Evolutionary conservation across 441 rosid genomes (phyloP), one percentile per base, ranked within the genome.

Genomic region (Erysimum pusillum): DNA sequence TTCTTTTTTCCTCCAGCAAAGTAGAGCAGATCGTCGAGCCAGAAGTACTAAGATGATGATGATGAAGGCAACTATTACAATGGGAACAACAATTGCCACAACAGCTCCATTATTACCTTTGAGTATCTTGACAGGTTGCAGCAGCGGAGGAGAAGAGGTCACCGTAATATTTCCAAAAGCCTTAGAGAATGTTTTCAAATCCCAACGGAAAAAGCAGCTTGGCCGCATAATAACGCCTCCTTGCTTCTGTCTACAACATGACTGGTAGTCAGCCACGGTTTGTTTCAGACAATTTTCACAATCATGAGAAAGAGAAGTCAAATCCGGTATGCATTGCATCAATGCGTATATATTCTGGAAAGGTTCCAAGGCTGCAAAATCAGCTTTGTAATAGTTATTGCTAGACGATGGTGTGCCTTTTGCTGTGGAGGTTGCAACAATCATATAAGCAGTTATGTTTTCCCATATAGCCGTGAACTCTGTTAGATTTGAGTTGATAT

Each of bases 261-360:
- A 0, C 3, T 66, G 74, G 48, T n/a, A n/a, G n/a, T n/a, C n/a
- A n/a, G n/a, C n/a, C n/a, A n/a, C n/a, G n/a, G n/a, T n/a, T n/a
- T 77, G 63, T 1, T 3, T 10, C 5, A 86, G 52, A 68, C 89
- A 86, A 4, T 4, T 8, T 0, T 4, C n/a, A 58, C 86, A 86
- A 1, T 76, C 63, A 51, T 4, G 6, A 31, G 83, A 76, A 69
- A 53, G 28, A n/a, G n/a, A n/a, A n/a, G n/a, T n/a, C n/a, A n/a
- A n/a, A 70, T 86, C 86, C 3, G 86, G 82, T 9, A 82, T 73
- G 57, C 87, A 86, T 66, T 72, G 84, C 63, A 81, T 80, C 49
- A 83, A 35, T 7, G 78, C 85, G 20, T 81, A 80, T 5, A 87
- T 54, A 22, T 61, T 6, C 14, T 69, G 62, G 13, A 36, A 25